phyloP scores from a whole-genome alignment of 2,329 filamentous ascomycete genomes.

The Lasiodiplodia citricola region DNA sequence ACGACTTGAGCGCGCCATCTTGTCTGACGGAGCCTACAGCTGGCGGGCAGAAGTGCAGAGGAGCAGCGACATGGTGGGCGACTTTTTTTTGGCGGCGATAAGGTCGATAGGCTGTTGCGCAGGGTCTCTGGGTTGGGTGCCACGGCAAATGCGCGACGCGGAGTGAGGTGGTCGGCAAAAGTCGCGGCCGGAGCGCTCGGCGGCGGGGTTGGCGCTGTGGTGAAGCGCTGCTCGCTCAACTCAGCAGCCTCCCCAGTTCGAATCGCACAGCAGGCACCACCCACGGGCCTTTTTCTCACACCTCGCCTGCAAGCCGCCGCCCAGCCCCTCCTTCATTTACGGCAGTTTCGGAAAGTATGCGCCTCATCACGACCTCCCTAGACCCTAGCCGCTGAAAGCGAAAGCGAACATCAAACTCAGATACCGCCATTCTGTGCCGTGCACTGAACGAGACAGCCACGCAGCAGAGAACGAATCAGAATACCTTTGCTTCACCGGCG shows the following conservation, averaged over 20 bases:
- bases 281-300: not conserved
- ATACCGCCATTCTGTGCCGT: too few relatives aligned
- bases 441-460: not conserved
- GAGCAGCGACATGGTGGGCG: constrained; percentile 5
- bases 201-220: constrained; percentile 17
- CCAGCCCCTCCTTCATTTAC: not conserved
- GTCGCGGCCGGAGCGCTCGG: not conserved
- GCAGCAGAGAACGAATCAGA: not conserved
- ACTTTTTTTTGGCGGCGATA: constrained; percentile 21
- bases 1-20: constrained; percentile 1
- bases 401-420: not conserved
- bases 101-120: constrained; percentile 17
- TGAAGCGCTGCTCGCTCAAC: constrained; percentile 5
- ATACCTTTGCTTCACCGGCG: not conserved
- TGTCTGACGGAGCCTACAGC: constrained; percentile 19
- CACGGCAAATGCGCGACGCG: constrained; percentile 2
- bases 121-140: constrained; percentile 13
- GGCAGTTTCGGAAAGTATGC: not conserved
- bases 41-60: not conserved
- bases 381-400: not conserved
- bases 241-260: constrained; percentile 7
- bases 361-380: too few relatives aligned
- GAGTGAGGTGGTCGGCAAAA: constrained; percentile 1
- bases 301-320: not conserved
- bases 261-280: constrained; percentile 6